phyloP scores from a whole-genome alignment of 805 yeast species.

The Yarrowia sp. region DNA sequence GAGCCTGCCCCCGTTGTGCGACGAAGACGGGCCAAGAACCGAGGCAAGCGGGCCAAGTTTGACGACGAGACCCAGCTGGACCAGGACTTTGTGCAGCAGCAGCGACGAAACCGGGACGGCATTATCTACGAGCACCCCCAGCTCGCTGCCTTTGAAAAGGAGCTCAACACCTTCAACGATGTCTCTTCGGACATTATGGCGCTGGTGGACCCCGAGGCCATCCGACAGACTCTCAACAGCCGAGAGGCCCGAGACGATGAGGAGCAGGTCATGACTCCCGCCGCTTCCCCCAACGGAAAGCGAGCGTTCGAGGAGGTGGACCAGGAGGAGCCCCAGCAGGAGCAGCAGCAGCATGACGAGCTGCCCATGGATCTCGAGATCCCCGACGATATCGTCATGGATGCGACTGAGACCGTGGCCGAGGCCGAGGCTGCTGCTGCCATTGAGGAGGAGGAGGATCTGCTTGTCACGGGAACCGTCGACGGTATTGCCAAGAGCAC shows the following conservation, averaged over 20 bases:
- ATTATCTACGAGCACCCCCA: constrained; percentile 13
- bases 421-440: constrained; percentile 4
- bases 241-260: constrained; percentile 14
- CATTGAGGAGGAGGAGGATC: constrained; percentile 23
- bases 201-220: constrained; percentile 13
- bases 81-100: constrained; percentile 22
- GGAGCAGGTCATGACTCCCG: constrained; percentile 26
- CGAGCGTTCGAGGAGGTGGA: constrained; percentile 21
- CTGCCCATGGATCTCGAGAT: not conserved
- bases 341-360: not conserved
- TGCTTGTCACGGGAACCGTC: constrained; percentile 28
- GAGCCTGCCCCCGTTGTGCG: not conserved
- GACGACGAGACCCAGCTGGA: constrained; percentile 24
- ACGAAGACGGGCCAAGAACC: not conserved
- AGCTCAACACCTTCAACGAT: not conserved
- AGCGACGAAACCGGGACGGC: constrained; percentile 14
- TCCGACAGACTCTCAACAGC: constrained; percentile 3
- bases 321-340: not conserved
- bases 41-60: constrained; percentile 26
- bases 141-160: not conserved
- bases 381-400: constrained; percentile 9
- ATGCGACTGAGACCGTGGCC: not conserved
- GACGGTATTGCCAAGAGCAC: constrained; percentile 50
- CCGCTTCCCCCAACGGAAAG: constrained; percentile 22
- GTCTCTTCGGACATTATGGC: not conserved